Percentiles rank a stretch among this genome's conserved stretches.
phyloP scores from a whole-genome alignment of 768 basidiomycete genomes.

The Pulveroboletus sp. region DNA sequence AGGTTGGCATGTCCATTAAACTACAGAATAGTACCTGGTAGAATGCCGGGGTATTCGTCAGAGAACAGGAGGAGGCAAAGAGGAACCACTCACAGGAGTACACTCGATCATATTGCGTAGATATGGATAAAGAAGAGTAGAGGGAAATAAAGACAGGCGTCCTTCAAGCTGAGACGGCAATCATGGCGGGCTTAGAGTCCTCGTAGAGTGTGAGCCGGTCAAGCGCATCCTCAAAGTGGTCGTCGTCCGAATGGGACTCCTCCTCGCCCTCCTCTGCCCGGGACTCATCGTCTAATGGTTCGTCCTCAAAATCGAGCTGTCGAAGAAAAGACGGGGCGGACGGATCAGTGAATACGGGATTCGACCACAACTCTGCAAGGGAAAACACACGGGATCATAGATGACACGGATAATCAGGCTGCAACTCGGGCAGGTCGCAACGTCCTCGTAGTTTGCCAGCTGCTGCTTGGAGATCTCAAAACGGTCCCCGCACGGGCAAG shows the following conservation, averaged over 20 bases:
- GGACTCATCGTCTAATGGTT: slow-evolving; percentile 49
- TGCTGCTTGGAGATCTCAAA: slow-evolving; percentile 91
- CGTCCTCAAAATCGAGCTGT: slow-evolving; percentile 83
- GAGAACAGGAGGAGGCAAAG: not conserved
- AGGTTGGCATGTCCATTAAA: not conserved
- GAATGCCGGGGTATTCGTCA: not conserved
- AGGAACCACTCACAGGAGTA: not conserved
- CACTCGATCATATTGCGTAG: slow-evolving; percentile 1
- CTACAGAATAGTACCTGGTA: not conserved
- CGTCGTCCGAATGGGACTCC: slow-evolving; percentile 37
- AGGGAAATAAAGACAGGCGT: not conserved
- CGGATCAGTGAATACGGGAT: slow-evolving; percentile 1
- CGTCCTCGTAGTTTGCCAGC: slow-evolving; percentile 85
- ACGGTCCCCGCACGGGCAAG: slow-evolving; percentile 95
- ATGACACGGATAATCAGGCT: slow-evolving; percentile 89
- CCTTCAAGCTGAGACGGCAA: slow-evolving; percentile 18
- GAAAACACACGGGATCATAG: slow-evolving; percentile 80
- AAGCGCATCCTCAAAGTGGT: slow-evolving; percentile 60
- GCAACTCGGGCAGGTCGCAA: slow-evolving; percentile 95
- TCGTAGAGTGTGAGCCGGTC: slow-evolving; percentile 46
- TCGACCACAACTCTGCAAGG: not conserved
- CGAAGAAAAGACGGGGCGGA: not conserved
- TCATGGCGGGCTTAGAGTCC: slow-evolving; percentile 3
- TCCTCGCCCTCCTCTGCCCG: slow-evolving; percentile 28
- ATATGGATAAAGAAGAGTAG: not conserved